Evolutionary conservation across 495 filamentous ascomycete genomes (phyloP).

Genomic region (Xanthoparmelia taractica): DNA sequence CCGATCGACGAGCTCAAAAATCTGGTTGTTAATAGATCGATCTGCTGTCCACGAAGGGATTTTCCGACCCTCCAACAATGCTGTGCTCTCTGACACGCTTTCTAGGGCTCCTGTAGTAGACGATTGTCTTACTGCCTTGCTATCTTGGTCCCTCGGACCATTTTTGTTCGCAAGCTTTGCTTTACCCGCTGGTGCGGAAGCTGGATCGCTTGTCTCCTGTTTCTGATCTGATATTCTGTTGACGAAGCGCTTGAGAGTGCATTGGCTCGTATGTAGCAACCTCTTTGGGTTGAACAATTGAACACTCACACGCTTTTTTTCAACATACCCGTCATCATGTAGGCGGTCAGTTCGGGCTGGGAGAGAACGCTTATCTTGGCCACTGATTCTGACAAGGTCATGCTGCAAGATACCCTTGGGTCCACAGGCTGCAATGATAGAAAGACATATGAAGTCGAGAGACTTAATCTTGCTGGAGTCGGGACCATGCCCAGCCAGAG

Average conservation of each 20-base stretch:
- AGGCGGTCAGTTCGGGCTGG: constrained; percentile 72
- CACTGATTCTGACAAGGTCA: constrained; percentile 63
- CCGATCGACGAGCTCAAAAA: constrained; percentile 46
- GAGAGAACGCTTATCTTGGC: constrained; percentile 84
- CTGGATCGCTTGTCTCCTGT: not conserved
- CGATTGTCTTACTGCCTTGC: not conserved
- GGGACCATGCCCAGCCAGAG: constrained; percentile 69
- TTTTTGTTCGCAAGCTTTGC: not conserved
- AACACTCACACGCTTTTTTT: constrained; percentile 62
- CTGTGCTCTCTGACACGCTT: not conserved
- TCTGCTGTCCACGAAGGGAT: constrained; percentile 51
- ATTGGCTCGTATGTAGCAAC: constrained; percentile 32
- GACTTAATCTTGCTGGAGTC: constrained; percentile 60
- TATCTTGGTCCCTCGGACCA: not conserved
- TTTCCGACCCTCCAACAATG: constrained; percentile 7
- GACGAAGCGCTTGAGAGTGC: constrained; percentile 56
- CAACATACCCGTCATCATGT: constrained; percentile 72
- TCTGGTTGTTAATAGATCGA: constrained; percentile 43
- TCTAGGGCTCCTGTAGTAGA: not conserved
- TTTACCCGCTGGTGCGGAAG: too few relatives aligned
- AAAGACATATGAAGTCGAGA: constrained; percentile 65
- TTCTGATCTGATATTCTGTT: constrained; percentile 19
- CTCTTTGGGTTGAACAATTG: constrained; percentile 60
- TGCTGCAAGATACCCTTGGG: constrained; percentile 69
- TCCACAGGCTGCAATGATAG: constrained; percentile 68